Conservation (phyloP, 495 filamentous ascomycete genomes). For the Penicillium paradoxum region DNA sequence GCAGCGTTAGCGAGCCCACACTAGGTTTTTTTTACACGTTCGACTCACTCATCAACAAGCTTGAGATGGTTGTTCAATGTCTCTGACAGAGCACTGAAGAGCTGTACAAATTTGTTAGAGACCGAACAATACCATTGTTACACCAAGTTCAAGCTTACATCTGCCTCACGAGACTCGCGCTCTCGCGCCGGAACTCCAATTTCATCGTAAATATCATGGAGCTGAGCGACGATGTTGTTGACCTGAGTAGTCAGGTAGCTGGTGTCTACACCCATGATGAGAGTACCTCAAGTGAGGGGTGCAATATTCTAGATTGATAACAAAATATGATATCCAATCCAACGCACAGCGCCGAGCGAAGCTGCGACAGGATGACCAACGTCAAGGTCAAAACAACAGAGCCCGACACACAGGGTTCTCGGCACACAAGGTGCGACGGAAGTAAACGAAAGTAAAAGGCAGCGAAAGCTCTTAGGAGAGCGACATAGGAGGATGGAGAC, state of each 20-base stretch:
- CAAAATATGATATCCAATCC: conserved; percentile 16
- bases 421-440: conserved; percentile 17
- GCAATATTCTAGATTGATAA: conserved; percentile 3
- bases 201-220: conserved; percentile 93
- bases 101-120: conserved; percentile 41
- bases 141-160: conserved; percentile 52
- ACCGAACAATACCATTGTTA: background rate
- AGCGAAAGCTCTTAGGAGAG: conserved; percentile 13
- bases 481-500: conserved; percentile 20
- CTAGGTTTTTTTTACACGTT: background rate
- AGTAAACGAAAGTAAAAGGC: conserved; percentile 22
- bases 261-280: conserved; percentile 77
- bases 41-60: conserved; percentile 60
- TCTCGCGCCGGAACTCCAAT: conserved; percentile 90
- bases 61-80: conserved; percentile 81
- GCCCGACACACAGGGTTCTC: conserved; percentile 15
- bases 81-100: conserved; percentile 82
- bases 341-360: conserved; percentile 13
- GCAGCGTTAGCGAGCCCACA: conserved; percentile 5
- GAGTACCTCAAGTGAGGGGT: conserved; percentile 4
- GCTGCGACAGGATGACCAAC: conserved; percentile 14
- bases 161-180: conserved; percentile 77
- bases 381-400: conserved; percentile 20
- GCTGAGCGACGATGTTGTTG: conserved; percentile 80
- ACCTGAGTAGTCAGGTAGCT: conserved; percentile 90